Base-by-base conservation (phyloP, 2,329 filamentous ascomycete genomes). In the Penicillium paneum region DNA sequence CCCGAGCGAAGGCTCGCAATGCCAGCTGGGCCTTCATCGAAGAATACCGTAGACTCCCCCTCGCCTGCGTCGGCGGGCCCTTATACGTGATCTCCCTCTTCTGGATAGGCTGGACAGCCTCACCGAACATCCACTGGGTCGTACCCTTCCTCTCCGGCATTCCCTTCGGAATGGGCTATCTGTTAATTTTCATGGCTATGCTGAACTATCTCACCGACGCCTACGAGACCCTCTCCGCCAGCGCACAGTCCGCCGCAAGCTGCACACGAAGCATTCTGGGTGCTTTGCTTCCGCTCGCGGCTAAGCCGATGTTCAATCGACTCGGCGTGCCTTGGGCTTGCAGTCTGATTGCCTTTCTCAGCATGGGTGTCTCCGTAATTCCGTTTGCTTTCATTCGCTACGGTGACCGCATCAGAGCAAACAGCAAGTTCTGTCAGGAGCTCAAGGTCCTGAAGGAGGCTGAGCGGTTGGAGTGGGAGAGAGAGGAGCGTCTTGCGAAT, bases 21-120 rank as follows among this genome's bases (percentile, higher is more conserved):
- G 62, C 63, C 24, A 49, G 41, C 15, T 66, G 63, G 63, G 56
- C 63, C 19, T 53, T 42, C n/a, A 61, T 64, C 13, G 63, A 66
- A 58, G 67, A 70, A 53, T 89, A 85, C 67, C 80, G 85, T 7
- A 82, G 89, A 2, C 78, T 93, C 0, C 89, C 89, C 0, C 79
- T 92, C 3, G 89, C 88, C 8, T 88, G 83, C 64, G 64, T 90
- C 21, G 89, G 87, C 1, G 87, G 88, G 0, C 88, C 88, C 0
- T 73, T 90, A 35, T 70, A 67, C 35, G 68, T 71, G 7, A 57
- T 72, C 78, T 83, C n/a, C 75, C 82, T 58, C 74, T 86, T 52
- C 67, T 83, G 47, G 86, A 62, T 73, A 8, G 70, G 69, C 10
- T 71, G 69, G 69, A 71, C 63, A 46, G 62, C 69, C 11, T 64